Conservation (phyloP, 139 green algal species). For the Axilococcus clingmanii region DNA sequence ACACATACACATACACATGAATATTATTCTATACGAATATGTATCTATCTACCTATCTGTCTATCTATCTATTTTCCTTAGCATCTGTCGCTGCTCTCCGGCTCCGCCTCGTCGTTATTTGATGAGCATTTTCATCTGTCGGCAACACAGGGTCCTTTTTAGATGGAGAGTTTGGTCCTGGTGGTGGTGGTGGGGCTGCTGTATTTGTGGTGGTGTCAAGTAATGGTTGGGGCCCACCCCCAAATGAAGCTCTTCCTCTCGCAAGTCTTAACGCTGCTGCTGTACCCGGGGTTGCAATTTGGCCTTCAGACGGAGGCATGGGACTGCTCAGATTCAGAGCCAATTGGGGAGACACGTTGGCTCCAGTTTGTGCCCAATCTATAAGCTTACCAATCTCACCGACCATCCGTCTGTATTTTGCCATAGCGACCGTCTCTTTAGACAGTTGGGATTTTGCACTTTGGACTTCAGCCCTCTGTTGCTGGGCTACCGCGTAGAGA, state of each 20-base stretch:
- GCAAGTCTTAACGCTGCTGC: conserved; percentile 6
- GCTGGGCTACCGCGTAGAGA: background rate
- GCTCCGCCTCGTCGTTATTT: no score
- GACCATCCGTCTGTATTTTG: conserved; percentile 26
- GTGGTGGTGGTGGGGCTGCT: no score
- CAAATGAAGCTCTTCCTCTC: background rate
- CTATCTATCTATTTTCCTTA: no score
- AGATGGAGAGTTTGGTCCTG: no score
- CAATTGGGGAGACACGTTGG: background rate
- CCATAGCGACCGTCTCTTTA: conserved; percentile 4
- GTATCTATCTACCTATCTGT: no score
- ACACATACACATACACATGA: no score
- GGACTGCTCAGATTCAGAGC: background rate
- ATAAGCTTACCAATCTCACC: conserved; percentile 25
- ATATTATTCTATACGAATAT: no score
- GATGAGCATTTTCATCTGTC: no score
- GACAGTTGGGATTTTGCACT: conserved; percentile 6
- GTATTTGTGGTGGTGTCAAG: no score
- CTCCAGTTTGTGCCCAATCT: conserved; percentile 21
- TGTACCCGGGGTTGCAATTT: conserved; percentile 2
- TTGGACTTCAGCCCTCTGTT: conserved; percentile 5
- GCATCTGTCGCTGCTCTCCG: no score
- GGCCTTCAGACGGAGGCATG: background rate
- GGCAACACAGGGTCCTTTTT: no score
- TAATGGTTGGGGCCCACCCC: background rate